Base-by-base conservation (phyloP, 768 basidiomycete species). In the Pleurotus salmoneostramineus region DNA sequence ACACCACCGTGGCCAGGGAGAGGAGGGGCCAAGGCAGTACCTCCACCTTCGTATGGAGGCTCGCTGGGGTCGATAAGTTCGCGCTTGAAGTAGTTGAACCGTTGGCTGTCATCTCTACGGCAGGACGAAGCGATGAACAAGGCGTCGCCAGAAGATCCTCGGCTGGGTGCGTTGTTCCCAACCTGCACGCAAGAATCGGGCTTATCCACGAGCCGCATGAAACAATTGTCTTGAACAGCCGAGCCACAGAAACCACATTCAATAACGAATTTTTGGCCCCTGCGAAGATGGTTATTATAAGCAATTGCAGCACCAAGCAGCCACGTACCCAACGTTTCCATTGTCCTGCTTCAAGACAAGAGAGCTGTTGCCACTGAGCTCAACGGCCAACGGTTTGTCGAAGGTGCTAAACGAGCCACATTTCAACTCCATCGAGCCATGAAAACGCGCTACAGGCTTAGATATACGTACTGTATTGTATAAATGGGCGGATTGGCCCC, bases 41-140 rank as follows among this genome's bases (percentile, higher is more conserved):
- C 15, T 11, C 15, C 15, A 15, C 34, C 52, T 17, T 27, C 8
- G n/a, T 37, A 32, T 27, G 52, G 35, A 21, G 52, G 35, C 10
- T 34, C n/a, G 37, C 34, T 36, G 7, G 52, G 37, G 43, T 36
- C 17, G 10, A 8, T 17, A 31, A 15, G 27, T 21, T 49, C 48
- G 31, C 48, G 48, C 27, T 49, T 49, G 48, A 49, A 49, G 36
- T 54, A 54, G 37, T 54, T 54, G 52, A 54, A 54, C 37, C 52
- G 35, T 31, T 54, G 52, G 32, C 52, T 54, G 32, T 54, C 52
- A 33, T 54, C 52, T 27, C 40, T 54, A 27, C 40, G 35, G 31
- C 52, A 54, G 17, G 52, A 40, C 7, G 52, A n/a, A 8, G 37
- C 43, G 6, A 54, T 27, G 36, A 54, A 54, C 17, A 54, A 14